Evolutionary conservation across 305 asterid species (phyloP).

Genomic region (Rubia tinctorum): DNA sequence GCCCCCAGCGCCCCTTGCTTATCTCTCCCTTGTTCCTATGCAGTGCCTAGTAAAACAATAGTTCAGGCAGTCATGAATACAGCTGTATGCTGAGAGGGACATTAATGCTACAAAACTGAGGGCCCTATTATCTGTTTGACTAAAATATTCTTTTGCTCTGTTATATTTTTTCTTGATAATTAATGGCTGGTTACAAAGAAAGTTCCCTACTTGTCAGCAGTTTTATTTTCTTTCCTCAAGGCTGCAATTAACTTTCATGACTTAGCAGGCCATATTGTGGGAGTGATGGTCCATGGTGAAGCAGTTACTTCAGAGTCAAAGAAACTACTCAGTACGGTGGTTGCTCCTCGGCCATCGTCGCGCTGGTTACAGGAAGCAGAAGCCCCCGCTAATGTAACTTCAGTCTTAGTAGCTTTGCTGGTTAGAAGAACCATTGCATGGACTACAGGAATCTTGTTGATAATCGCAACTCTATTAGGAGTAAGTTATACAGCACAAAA

Average conservation of each 20-base stretch:
- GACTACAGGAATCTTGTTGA: slow-evolving; percentile 88
- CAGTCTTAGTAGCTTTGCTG: slow-evolving; percentile 44
- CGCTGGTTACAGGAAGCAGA: slow-evolving; percentile 64
- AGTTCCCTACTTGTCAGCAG: neutral
- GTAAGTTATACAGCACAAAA: slow-evolving; percentile 35
- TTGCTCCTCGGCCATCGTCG: slow-evolving; percentile 52
- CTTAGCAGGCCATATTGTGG: slow-evolving; percentile 81
- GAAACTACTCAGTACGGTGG: slow-evolving; percentile 40
- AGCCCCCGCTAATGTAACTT: slow-evolving; percentile 23
- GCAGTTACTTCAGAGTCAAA: slow-evolving; percentile 37
- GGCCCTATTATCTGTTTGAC: neutral
- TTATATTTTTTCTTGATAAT: neutral
- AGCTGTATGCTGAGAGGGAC: neutral
- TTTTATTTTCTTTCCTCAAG: neutral
- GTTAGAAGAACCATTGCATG: slow-evolving; percentile 84
- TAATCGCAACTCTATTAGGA: slow-evolving; percentile 82
- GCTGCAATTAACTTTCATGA: slow-evolving; percentile 5
- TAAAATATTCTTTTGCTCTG: neutral
- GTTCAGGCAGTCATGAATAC: neutral
- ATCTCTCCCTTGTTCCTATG: neutral
- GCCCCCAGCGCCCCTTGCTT: neutral
- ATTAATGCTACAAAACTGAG: neutral
- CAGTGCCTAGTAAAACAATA: neutral
- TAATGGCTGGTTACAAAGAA: neutral
- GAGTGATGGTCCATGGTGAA: slow-evolving; percentile 55